Base-by-base conservation (phyloP, 768 basidiomycete species). In the Cyclocybe aegerita region DNA sequence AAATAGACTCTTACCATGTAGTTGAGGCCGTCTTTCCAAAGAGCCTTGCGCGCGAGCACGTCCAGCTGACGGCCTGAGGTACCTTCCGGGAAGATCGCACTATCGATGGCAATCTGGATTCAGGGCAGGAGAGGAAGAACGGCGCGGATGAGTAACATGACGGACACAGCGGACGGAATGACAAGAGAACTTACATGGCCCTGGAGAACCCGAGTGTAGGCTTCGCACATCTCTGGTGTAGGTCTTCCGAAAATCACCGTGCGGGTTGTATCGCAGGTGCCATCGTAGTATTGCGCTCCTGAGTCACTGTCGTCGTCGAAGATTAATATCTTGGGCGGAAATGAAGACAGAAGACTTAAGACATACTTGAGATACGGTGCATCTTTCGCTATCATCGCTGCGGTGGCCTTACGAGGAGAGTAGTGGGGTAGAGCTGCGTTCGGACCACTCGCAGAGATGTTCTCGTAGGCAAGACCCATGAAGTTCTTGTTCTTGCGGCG, bases 401-500 rank as follows among this genome's bases (percentile, higher is more conserved):
- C 88, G 12, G 74, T 76, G 14, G 72, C 67, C 62, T 87, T 84
- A 52, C 80, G 79, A 0, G 97, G 93, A 0, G 80, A 77, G 67
- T 99, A 98, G 70, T 99, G 97, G 4, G 97, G 94, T 16, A 98
- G 70, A 12, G 96, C 97, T 48, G 91, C 95, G 64, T 99, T 96
- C 2, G 90, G 77, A 2, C 95, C 96, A 35, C 81, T 85, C 2
- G 90, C 96, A 16, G 88, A 90, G 53, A 98, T 96, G 48, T 85
- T 90, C 68, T 90, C 88, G 57, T 94, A 94, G 5, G 92, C 92
- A 12, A 90, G 81, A 4, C 91, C 90, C 82, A 84, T 84, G 63
- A 86, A 92, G 56, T 87, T 71, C 68, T 85, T 85, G 57, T 80
- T 76, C 61, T 82, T 77, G 60, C 81, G 73, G 53, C 93, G 77